These are phyloP conservation scores for Prunus persica DNA, from an alignment of 306 rosid species.

Conservation along the genomic window DNA sequence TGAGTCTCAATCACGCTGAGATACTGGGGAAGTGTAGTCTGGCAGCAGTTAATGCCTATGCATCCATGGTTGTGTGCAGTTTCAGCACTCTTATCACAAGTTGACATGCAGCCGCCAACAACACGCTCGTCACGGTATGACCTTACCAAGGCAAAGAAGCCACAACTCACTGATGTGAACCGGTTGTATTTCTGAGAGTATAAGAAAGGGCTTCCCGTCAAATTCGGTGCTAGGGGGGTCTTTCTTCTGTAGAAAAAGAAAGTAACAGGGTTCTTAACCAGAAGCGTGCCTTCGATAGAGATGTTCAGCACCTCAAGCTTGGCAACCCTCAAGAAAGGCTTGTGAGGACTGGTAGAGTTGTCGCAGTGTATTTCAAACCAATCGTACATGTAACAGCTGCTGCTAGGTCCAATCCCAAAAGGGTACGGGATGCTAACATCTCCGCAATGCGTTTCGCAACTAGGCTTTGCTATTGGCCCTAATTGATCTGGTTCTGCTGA, in stretches of 20 bases:
- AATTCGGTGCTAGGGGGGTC: neutral
- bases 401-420: conserved; percentile 32
- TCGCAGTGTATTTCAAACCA: conserved; percentile 42
- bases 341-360: neutral
- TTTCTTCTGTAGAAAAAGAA: neutral
- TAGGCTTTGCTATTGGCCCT: neutral
- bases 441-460: conserved; percentile 19
- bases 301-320: conserved; percentile 6
- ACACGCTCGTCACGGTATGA: neutral
- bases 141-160: neutral
- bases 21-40: neutral
- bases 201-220: neutral
- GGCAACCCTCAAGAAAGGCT: conserved; percentile 8
- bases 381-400: conserved; percentile 17
- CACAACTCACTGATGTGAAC: conserved; percentile 14
- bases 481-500: too few relatives aligned
- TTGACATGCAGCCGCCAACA: too few relatives aligned
- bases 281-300: neutral
- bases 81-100: too few relatives aligned
- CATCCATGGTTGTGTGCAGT: neutral
- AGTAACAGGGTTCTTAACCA: conserved; percentile 17
- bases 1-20: neutral
- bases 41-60: conserved; percentile 1
- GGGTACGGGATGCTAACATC: conserved; percentile 21
- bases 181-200: neutral